Percentiles rank a stretch among this genome's conserved stretches.
Evolutionary conservation across 208 protist genomes (phyloP).

Genomic region (Herpetomonas samuelpessoai): DNA sequence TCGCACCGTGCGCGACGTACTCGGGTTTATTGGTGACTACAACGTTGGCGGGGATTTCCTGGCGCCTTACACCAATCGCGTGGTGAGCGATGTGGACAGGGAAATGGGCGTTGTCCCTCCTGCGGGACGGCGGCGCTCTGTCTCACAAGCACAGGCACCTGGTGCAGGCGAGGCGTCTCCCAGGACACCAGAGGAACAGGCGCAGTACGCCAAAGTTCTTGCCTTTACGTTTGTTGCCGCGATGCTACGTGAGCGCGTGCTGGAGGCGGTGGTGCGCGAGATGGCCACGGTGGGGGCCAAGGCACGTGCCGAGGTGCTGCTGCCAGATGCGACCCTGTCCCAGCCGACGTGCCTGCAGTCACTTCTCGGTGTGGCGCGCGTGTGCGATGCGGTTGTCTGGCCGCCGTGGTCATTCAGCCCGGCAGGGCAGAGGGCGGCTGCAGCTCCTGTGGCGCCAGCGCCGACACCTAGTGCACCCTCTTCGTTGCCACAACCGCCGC

Average conservation of each 20-base stretch:
- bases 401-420: slow-evolving; percentile 6
- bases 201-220: not conserved
- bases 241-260: slow-evolving; percentile 21
- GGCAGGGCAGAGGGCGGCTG: not conserved
- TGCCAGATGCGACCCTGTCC: slow-evolving; percentile 12
- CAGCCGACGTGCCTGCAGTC: slow-evolving; percentile 9
- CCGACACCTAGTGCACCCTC: too few relatives aligned
- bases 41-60: slow-evolving; percentile 20
- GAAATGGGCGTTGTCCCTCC: too few relatives aligned
- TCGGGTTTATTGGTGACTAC: slow-evolving; percentile 20
- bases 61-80: slow-evolving; percentile 26
- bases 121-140: not conserved
- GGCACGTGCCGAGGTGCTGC: slow-evolving; percentile 17
- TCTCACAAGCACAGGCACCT: too few relatives aligned
- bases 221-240: slow-evolving; percentile 20
- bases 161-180: not conserved
- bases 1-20: slow-evolving; percentile 26
- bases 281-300: slow-evolving; percentile 14
- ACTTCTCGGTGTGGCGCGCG: not conserved
- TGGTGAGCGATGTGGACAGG: slow-evolving; percentile 22
- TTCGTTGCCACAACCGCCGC: too few relatives aligned
- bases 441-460: too few relatives aligned
- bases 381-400: slow-evolving; percentile 5
- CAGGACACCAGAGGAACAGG: not conserved
- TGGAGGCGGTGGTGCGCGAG: slow-evolving; percentile 28